phyloP scores from a whole-genome alignment of 2,329 filamentous ascomycete genomes.

The Apiospora rasikravindrae region DNA sequence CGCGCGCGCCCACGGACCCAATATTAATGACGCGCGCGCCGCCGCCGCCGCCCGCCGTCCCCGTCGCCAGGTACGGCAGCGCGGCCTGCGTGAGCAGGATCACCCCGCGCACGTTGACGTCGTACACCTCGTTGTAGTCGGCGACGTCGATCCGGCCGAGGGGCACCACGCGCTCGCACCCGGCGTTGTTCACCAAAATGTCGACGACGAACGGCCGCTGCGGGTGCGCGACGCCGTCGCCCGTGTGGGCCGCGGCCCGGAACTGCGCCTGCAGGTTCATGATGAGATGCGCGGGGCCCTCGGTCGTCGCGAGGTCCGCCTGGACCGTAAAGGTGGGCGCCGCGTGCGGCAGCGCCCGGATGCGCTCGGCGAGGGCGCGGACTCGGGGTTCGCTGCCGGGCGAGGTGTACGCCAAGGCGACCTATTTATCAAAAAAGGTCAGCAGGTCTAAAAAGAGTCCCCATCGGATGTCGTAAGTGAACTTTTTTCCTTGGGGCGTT shows the following conservation, averaged over 20 bases:
- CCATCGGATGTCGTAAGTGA: slow-evolving; percentile 42
- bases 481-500: slow-evolving; percentile 56
- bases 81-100: slow-evolving; percentile 59
- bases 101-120: slow-evolving; percentile 61
- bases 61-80: slow-evolving; percentile 52
- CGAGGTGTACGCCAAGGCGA: slow-evolving; percentile 67
- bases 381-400: slow-evolving; percentile 65
- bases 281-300: slow-evolving; percentile 30
- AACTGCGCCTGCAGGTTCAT: background rate
- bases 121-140: slow-evolving; percentile 59
- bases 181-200: slow-evolving; percentile 47
- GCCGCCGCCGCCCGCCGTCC: background rate
- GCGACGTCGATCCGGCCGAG: slow-evolving; percentile 49
- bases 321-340: slow-evolving; percentile 28
- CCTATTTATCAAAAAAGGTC: slow-evolving; percentile 25
- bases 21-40: slow-evolving; percentile 62
- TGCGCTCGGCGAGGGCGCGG: slow-evolving; percentile 63
- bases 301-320: slow-evolving; percentile 32
- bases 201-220: slow-evolving; percentile 32
- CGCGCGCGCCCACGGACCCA: slow-evolving; percentile 56
- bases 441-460: background rate
- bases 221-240: slow-evolving; percentile 22
- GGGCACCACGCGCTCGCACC: slow-evolving; percentile 40
- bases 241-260: slow-evolving; percentile 1
- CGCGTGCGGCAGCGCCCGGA: slow-evolving; percentile 53